phyloP scores from a whole-genome alignment of 345 rosid genomes.

The Dovyalis caffra region DNA sequence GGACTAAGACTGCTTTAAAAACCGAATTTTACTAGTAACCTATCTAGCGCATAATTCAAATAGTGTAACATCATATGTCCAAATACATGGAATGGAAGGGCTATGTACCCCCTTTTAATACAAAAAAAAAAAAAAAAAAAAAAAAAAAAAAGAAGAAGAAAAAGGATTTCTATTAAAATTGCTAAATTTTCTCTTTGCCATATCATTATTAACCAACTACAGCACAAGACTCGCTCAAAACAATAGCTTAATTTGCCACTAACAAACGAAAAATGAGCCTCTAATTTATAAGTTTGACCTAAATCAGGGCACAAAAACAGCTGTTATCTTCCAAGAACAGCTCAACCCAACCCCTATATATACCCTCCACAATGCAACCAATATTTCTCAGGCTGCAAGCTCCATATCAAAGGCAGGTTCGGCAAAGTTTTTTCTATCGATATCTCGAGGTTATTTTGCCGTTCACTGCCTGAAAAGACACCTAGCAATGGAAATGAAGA shows the following conservation, averaged over 20 bases:
- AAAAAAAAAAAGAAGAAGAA: too few relatives aligned
- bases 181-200: neutral
- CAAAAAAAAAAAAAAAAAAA: too few relatives aligned
- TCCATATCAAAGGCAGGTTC: conserved; percentile 16
- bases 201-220: conserved; percentile 2
- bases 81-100: too few relatives aligned
- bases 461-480: neutral
- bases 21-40: too few relatives aligned
- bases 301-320: neutral
- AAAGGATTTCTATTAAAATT: neutral
- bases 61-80: too few relatives aligned
- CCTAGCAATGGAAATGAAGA: conserved; percentile 63
- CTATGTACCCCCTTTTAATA: too few relatives aligned
- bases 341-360: neutral
- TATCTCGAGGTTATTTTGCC: neutral
- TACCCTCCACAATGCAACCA: neutral
- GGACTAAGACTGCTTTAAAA: too few relatives aligned
- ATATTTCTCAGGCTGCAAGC: conserved; percentile 11
- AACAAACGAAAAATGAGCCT: neutral
- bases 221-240: conserved; percentile 3
- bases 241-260: neutral
- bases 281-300: neutral
- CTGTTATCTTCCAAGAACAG: neutral
- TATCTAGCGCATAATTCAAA: too few relatives aligned
- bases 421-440: neutral